These are phyloP conservation scores for Trypanosoma melophagium DNA, from an alignment of 208 protist genomes.

Conservation along the genomic window DNA sequence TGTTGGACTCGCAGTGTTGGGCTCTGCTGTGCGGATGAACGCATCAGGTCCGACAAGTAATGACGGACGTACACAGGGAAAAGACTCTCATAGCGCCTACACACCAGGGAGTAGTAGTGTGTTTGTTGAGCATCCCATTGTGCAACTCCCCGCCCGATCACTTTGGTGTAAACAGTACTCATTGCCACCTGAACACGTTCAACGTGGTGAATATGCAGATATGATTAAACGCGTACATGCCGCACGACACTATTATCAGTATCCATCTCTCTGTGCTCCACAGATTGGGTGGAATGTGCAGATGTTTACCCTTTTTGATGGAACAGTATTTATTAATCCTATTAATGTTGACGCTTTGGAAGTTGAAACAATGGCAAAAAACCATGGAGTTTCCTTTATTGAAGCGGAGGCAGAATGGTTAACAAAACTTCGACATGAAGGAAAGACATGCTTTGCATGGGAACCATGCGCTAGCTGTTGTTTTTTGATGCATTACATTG, in stretches of 20 bases:
- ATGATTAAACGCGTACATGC: slow-evolving; percentile 64
- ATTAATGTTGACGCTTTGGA: slow-evolving; percentile 68
- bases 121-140: slow-evolving; percentile 62
- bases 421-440: slow-evolving; percentile 38
- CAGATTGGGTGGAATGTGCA: slow-evolving; percentile 91
- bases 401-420: slow-evolving; percentile 57
- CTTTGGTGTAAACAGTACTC: slow-evolving; percentile 72
- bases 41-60: neutral
- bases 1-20: no score
- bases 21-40: slow-evolving; percentile 1
- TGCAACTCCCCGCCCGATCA: slow-evolving; percentile 84
- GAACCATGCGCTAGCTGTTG: slow-evolving; percentile 89
- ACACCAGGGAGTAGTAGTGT: slow-evolving; percentile 25
- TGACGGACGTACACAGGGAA: neutral
- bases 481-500: slow-evolving; percentile 90
- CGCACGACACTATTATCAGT: slow-evolving; percentile 84
- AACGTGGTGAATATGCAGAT: slow-evolving; percentile 51
- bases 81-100: slow-evolving; percentile 15
- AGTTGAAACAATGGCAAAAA: slow-evolving; percentile 29
- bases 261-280: slow-evolving; percentile 81
- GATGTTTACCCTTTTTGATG: slow-evolving; percentile 86
- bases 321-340: slow-evolving; percentile 83
- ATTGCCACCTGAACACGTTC: slow-evolving; percentile 38
- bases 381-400: slow-evolving; percentile 25
- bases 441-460: slow-evolving; percentile 81